phyloP scores from a whole-genome alignment of 176 grass and related monocot genomes.

The Cenchrus americanus region DNA sequence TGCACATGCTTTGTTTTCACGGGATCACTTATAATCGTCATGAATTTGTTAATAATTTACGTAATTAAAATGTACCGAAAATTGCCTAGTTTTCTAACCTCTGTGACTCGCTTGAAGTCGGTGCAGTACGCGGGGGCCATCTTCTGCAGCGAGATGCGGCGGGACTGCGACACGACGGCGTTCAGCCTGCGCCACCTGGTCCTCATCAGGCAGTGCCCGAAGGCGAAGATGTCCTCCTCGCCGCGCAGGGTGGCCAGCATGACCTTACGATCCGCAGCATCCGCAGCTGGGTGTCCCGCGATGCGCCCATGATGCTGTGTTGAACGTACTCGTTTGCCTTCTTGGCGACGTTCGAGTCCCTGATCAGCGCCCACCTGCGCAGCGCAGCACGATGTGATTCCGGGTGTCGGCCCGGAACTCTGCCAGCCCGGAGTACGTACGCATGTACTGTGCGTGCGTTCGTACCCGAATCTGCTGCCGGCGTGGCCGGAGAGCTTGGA shows the following conservation, averaged over 20 bases:
- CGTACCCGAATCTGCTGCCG: slow-evolving; percentile 78
- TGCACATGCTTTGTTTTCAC: too few relatives aligned
- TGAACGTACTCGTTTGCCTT: slow-evolving; percentile 36
- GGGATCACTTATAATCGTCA: too few relatives aligned
- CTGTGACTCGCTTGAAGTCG: slow-evolving; percentile 58
- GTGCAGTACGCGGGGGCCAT: slow-evolving; percentile 65
- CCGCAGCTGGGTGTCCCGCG: slow-evolving; percentile 77
- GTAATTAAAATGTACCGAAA: too few relatives aligned
- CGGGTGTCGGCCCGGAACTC: too few relatives aligned
- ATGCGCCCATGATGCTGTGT: slow-evolving; percentile 54
- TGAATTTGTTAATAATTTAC: too few relatives aligned
- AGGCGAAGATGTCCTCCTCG: slow-evolving; percentile 70
- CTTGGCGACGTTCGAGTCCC: slow-evolving; percentile 52
- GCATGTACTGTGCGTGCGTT: not conserved
- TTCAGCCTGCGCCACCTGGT: slow-evolving; percentile 61
- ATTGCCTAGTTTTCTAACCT: too few relatives aligned
- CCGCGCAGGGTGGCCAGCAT: slow-evolving; percentile 55
- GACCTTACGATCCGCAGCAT: slow-evolving; percentile 60
- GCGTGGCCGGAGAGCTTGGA: slow-evolving; percentile 81
- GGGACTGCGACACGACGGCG: slow-evolving; percentile 50
- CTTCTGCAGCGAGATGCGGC: slow-evolving; percentile 70
- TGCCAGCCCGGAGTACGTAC: too few relatives aligned
- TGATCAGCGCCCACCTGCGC: slow-evolving; percentile 82
- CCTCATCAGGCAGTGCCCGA: slow-evolving; percentile 54
- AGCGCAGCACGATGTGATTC: not conserved